Evolutionary conservation across 139 green algal genomes (phyloP).

Genomic region (Asterochloris sp.): DNA sequence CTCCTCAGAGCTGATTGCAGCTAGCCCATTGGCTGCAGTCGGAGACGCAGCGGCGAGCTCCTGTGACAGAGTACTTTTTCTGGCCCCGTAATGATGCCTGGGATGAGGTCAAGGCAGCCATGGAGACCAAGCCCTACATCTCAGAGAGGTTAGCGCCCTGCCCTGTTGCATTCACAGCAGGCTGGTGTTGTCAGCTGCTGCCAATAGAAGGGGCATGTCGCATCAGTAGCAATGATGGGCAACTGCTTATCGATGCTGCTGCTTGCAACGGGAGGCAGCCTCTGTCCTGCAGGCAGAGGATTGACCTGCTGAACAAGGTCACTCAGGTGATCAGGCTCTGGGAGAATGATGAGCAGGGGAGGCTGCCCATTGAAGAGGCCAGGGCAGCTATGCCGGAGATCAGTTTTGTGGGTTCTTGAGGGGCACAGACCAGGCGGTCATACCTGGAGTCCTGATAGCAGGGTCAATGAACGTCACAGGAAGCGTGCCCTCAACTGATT

Average conservation of each 20-base stretch:
- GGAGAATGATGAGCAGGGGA: conserved; percentile 69
- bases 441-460: too few relatives aligned
- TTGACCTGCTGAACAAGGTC: conserved; percentile 74
- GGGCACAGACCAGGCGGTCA: too few relatives aligned
- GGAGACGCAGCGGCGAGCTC: conserved; percentile 38
- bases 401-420: conserved; percentile 48
- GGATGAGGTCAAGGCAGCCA: conserved; percentile 77
- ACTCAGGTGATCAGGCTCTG: conserved; percentile 92
- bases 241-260: not conserved
- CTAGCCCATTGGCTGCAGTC: conserved; percentile 23
- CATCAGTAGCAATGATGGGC: not conserved
- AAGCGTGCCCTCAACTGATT: too few relatives aligned
- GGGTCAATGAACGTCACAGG: too few relatives aligned
- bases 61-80: conserved; percentile 91
- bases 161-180: not conserved
- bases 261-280: not conserved
- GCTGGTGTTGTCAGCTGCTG: not conserved
- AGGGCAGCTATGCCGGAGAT: conserved; percentile 69
- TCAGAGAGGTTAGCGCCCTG: conserved; percentile 41
- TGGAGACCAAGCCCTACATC: conserved; percentile 80
- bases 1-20: not conserved
- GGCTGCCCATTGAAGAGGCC: conserved; percentile 66
- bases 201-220: not conserved
- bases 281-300: conserved; percentile 49
- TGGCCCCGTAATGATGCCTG: conserved; percentile 90